Evolutionary conservation across 202 grass and related monocot genomes (phyloP).

Genomic region (Carex sylvatica): DNA sequence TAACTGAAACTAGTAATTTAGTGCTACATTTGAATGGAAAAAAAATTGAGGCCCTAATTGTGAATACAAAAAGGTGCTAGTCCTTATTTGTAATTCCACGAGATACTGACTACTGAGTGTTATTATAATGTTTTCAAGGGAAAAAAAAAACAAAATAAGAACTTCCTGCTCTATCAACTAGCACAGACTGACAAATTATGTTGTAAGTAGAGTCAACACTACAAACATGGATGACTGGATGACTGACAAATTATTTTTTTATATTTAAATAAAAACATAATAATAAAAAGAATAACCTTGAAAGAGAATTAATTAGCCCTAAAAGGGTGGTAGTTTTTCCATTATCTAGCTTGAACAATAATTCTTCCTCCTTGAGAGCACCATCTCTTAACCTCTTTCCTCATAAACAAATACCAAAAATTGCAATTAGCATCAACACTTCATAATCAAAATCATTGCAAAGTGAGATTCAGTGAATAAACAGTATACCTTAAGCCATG

Average conservation of each 20-base stretch:
- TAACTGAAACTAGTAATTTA: neutral
- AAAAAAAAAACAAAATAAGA: neutral
- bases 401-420: conserved; percentile 28
- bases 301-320: conserved; percentile 58
- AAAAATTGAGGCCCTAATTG: neutral
- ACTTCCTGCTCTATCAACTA: neutral
- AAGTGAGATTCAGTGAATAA: conserved; percentile 9
- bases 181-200: conserved; percentile 3
- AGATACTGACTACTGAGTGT: neutral
- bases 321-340: conserved; percentile 54
- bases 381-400: conserved; percentile 57
- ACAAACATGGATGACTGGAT: neutral
- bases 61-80: neutral
- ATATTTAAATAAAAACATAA: conserved; percentile 16
- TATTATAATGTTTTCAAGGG: neutral
- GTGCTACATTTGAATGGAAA: neutral
- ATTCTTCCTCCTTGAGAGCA: conserved; percentile 74
- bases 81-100: neutral
- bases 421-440: neutral
- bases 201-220: neutral
- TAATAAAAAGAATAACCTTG: conserved; percentile 50
- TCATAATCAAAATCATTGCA: conserved; percentile 1
- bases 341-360: conserved; percentile 36
- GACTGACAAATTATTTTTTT: too few relatives aligned
- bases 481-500: conserved; percentile 67